Base-by-base conservation (phyloP, 805 yeast species). In the Naumovozyma dairenensis region DNA sequence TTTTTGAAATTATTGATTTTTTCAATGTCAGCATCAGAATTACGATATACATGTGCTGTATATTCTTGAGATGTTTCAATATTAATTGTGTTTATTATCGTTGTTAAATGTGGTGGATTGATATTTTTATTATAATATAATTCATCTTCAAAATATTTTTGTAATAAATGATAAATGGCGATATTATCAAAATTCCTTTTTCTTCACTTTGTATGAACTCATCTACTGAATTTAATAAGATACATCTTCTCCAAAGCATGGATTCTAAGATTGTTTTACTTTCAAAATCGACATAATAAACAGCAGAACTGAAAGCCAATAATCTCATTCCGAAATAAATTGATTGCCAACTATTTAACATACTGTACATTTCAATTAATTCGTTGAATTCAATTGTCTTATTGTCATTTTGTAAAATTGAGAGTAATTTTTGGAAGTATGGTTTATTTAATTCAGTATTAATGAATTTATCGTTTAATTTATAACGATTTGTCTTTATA, bases 191-290 rank as follows among this genome's bases (percentile, higher is more conserved):
- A 60, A 25, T 67, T n/a, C n/a, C n/a, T n/a, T n/a, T n/a, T n/a
- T n/a, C n/a, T n/a, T n/a, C n/a, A n/a, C n/a, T n/a, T n/a, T n/a
- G n/a, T n/a, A n/a, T n/a, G n/a, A n/a, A n/a, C n/a, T n/a, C 71
- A 31, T 66, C 71, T 2, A 67, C 53, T 32, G 50, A 39, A 79
- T 82, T 74, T 40, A 45, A 54, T 30, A 61, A 56, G 16, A 81
- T 55, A 29, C 79, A 62, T 40, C 86, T 62, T 42, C 71, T 65
- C 85, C 87, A 80, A 0, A 77, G 55, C 6, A 64, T 42, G 6
- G 57, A 54, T 28, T 58, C 63, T 29, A 49, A 33, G 20, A 46
- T 42, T 18, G 56, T 57, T 16, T 58, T 51, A 2, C 37, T 42
- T 37, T 63, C 67, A 32, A 59, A 58, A 10, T 43, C 34, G 12